Conservation (phyloP, 352 stramenopile species). For the Phytophthora cajani region DNA sequence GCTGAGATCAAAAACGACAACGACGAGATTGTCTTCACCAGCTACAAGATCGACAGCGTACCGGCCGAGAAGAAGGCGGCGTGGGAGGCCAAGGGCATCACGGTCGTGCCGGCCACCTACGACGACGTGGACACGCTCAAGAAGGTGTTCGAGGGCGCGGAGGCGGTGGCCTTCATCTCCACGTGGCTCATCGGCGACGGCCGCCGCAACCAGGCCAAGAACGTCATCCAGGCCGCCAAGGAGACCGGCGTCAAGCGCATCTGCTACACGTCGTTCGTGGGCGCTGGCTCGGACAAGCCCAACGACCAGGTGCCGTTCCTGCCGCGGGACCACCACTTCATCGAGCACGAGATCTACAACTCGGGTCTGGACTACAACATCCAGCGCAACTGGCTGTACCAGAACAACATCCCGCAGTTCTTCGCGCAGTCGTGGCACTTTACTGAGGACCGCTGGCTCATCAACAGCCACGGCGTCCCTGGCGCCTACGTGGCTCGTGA, state of each 20-base stretch:
- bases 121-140: constrained; percentile 31
- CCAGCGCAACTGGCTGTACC: constrained; percentile 38
- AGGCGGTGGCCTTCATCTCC: constrained; percentile 29
- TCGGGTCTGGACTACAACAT: constrained; percentile 26
- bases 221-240: constrained; percentile 25
- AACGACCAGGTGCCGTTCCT: constrained; percentile 35
- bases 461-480: constrained; percentile 22
- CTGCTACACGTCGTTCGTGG: constrained; percentile 29
- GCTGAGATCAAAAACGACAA: constrained; percentile 13
- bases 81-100: constrained; percentile 27
- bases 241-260: constrained; percentile 27
- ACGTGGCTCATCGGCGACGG: constrained; percentile 38
- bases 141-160: constrained; percentile 27
- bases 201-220: constrained; percentile 32
- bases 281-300: constrained; percentile 22
- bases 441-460: constrained; percentile 29
- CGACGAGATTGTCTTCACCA: constrained; percentile 24
- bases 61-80: constrained; percentile 15
- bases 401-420: constrained; percentile 32
- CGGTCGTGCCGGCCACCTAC: constrained; percentile 28
- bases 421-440: constrained; percentile 38
- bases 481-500: constrained; percentile 17
- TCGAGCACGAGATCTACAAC: constrained; percentile 31
- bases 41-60: constrained; percentile 21
- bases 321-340: constrained; percentile 35